Percentiles rank a stretch among this genome's conserved stretches.
These are phyloP conservation scores for Tritrichomonas foetus DNA, from an alignment of 208 protist genomes.

Conservation along the genomic window DNA sequence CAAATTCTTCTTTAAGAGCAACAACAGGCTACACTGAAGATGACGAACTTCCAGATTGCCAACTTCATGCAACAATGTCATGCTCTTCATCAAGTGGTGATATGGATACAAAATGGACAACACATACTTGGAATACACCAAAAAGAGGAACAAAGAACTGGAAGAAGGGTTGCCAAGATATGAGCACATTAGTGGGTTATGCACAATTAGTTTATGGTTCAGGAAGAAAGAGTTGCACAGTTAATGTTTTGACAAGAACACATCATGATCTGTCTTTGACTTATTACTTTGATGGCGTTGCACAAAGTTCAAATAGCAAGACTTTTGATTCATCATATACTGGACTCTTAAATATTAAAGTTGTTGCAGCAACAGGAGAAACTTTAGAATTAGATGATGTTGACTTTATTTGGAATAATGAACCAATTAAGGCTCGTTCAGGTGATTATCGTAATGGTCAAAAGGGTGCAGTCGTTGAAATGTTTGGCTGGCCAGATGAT, in stretches of 20 bases:
- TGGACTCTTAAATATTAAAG: slow-evolving; percentile 38
- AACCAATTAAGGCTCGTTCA: neutral
- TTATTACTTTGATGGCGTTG: slow-evolving; percentile 54
- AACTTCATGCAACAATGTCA: neutral
- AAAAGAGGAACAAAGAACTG: slow-evolving; percentile 36
- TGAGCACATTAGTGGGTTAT: slow-evolving; percentile 50
- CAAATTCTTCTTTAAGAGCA: no score
- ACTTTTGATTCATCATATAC: neutral
- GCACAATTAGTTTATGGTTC: neutral
- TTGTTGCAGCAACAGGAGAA: slow-evolving; percentile 44
- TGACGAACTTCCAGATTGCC: neutral
- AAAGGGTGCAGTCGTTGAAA: slow-evolving; percentile 63
- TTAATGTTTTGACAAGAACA: neutral
- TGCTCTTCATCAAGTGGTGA: neutral
- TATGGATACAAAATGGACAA: neutral
- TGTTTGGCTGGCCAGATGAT: slow-evolving; percentile 60
- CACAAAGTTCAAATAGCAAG: slow-evolving; percentile 36
- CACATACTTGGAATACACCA: slow-evolving; percentile 47
- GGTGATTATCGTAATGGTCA: slow-evolving; percentile 63
- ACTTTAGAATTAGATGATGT: slow-evolving; percentile 50
- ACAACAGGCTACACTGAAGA: no score
- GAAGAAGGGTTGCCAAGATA: slow-evolving; percentile 51
- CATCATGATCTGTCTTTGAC: slow-evolving; percentile 26
- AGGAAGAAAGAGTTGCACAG: neutral
- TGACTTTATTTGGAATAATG: slow-evolving; percentile 58